These are phyloP conservation scores for Saksenaea vasiformis DNA, from an alignment of 371 early-diverging fungal species.

Conservation along the genomic window DNA sequence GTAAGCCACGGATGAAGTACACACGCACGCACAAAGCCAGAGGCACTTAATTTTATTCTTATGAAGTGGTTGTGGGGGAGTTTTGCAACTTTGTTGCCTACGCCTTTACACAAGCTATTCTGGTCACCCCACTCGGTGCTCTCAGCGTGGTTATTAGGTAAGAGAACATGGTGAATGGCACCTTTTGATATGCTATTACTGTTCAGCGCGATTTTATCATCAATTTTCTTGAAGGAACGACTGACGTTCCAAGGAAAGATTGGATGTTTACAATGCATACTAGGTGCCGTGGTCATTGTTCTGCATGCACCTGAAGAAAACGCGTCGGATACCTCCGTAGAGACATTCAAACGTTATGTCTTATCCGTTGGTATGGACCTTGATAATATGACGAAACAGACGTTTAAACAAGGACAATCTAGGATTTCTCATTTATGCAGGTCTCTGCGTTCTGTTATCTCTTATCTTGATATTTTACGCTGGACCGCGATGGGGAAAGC, in stretches of 20 bases:
- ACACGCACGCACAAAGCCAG: not conserved
- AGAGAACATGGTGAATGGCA: not conserved
- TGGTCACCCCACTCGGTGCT: constrained; percentile 94
- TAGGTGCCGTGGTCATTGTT: constrained; percentile 90
- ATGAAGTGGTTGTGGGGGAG: constrained; percentile 5
- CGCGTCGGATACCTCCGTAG: constrained; percentile 71
- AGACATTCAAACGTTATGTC: constrained; percentile 76
- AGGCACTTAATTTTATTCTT: not conserved
- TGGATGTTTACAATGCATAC: constrained; percentile 89
- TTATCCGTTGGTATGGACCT: constrained; percentile 66
- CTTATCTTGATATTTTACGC: constrained; percentile 74
- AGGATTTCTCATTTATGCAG: constrained; percentile 83
- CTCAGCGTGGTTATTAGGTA: constrained; percentile 71
- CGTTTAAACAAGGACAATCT: not conserved
- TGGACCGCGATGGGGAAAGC: constrained; percentile 85
- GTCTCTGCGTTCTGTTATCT: constrained; percentile 61
- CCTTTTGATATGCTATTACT: constrained; percentile 1
- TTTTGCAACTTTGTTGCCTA: constrained; percentile 90
- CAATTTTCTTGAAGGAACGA: constrained; percentile 86
- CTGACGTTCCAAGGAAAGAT: constrained; percentile 84
- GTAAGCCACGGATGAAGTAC: constrained; percentile 39
- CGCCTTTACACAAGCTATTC: constrained; percentile 86
- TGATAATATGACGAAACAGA: not conserved
- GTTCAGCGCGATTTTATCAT: constrained; percentile 84
- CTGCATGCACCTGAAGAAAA: constrained; percentile 92